Conservation (phyloP, 192 early-diverging fungal species). For the Coemansia sp. region DNA sequence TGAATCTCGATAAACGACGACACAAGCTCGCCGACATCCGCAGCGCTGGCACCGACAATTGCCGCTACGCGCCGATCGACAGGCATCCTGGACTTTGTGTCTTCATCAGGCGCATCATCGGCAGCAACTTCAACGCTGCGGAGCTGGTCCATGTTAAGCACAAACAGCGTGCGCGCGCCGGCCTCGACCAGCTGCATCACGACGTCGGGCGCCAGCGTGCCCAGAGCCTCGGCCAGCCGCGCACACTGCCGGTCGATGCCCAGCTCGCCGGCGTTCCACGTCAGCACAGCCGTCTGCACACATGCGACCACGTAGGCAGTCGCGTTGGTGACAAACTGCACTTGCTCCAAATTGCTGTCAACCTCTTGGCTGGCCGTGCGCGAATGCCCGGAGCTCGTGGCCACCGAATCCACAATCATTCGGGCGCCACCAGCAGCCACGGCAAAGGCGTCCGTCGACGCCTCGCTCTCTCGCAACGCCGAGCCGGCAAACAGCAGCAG, state of each 20-base stretch:
- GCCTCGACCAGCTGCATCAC: constrained; percentile 17
- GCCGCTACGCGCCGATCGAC: constrained; percentile 10
- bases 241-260: constrained; percentile 2
- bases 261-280: constrained; percentile 2
- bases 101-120: neutral
- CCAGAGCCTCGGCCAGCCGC: constrained; percentile 21
- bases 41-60: constrained; percentile 3
- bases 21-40: constrained; percentile 6
- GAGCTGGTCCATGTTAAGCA: constrained; percentile 6
- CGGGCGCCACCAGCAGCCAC: constrained; percentile 25
- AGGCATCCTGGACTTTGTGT: neutral
- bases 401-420: neutral
- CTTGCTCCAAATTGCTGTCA: neutral
- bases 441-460: constrained; percentile 42
- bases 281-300: constrained; percentile 16
- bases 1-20: neutral
- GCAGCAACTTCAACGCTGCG: neutral
- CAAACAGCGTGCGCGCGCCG: constrained; percentile 11
- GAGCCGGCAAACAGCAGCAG: constrained; percentile 37
- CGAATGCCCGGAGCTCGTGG: neutral
- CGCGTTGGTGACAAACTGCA: constrained; percentile 46
- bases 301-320: constrained; percentile 25
- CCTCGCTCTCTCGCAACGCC: constrained; percentile 42
- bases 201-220: constrained; percentile 19
- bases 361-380: neutral